A percentile compares a stretch with the other conserved stretches of the same genome.
Conservation (phyloP, 148 eudicot species). For the Rhododendron ferrugineum region DNA sequence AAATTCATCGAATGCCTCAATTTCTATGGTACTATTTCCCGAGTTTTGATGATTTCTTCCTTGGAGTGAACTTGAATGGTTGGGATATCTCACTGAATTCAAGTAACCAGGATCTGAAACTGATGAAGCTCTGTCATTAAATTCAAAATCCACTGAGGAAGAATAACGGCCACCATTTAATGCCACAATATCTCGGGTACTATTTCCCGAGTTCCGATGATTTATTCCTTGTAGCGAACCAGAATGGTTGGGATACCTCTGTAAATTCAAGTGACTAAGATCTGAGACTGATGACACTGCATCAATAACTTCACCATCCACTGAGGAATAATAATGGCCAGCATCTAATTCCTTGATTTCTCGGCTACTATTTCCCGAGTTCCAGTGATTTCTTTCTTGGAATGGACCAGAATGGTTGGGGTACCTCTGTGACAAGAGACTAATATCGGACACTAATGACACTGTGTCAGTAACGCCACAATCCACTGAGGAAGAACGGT, state of each 20-base stretch:
- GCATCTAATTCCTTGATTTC: not conserved
- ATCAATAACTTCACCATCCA: not conserved
- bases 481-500: not conserved
- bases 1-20: slow-evolving; percentile 10
- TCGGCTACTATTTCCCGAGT: not conserved
- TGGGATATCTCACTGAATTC: not conserved
- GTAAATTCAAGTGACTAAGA: not conserved
- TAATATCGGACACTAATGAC: not conserved
- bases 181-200: not conserved
- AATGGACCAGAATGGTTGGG: not conserved
- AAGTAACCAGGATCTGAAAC: not conserved
- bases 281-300: not conserved
- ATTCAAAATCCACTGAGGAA: not conserved
- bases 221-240: not conserved
- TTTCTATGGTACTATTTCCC: slow-evolving; percentile 19
- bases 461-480: not conserved
- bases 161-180: not conserved
- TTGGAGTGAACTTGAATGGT: not conserved
- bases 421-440: not conserved
- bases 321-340: not conserved
- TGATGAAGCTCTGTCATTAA: not conserved
- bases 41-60: slow-evolving; percentile 7
- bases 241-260: not conserved
- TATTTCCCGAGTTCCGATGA: not conserved
- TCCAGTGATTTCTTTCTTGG: not conserved